A percentile compares a stretch with the other conserved stretches of the same genome.
Evolutionary conservation across 2,329 filamentous ascomycete genomes (phyloP).

Genomic region (Hysterium pulicare): DNA sequence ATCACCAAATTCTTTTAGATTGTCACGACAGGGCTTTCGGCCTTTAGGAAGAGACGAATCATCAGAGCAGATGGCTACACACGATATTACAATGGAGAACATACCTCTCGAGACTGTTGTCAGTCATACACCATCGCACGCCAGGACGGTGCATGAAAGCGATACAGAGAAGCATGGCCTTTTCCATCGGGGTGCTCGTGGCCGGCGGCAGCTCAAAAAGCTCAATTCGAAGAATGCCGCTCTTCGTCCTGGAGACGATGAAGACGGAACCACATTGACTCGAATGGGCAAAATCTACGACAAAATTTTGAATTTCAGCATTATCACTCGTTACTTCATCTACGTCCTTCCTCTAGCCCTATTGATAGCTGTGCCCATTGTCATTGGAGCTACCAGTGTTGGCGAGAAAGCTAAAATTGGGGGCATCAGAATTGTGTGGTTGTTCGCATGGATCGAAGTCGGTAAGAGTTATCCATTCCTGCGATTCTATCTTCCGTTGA

Average conservation of each 20-base stretch:
- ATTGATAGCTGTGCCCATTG: constrained; percentile 61
- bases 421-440: constrained; percentile 56
- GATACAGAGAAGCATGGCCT: constrained; percentile 39
- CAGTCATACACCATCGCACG: constrained; percentile 43
- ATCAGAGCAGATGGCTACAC: constrained; percentile 40
- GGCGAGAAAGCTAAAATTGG: constrained; percentile 50
- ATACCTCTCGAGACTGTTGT: constrained; percentile 59
- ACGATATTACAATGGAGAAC: constrained; percentile 55
- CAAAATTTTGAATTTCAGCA: constrained; percentile 60
- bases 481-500: constrained; percentile 6
- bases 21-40: constrained; percentile 35
- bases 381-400: constrained; percentile 52
- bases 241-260: constrained; percentile 26
- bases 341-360: constrained; percentile 58
- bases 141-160: constrained; percentile 20
- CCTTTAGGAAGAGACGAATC: constrained; percentile 24
- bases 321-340: constrained; percentile 61
- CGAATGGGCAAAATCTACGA: constrained; percentile 59
- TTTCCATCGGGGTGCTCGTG: constrained; percentile 36
- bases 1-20: constrained; percentile 19
- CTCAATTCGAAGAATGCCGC: constrained; percentile 26
- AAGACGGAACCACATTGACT: constrained; percentile 53
- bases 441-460: constrained; percentile 64
- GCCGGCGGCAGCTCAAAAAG: constrained; percentile 32
- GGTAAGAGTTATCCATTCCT: constrained; percentile 23